Conservation (phyloP, 176 grass and related monocot species). For the Hyparrhenia diplandra region DNA sequence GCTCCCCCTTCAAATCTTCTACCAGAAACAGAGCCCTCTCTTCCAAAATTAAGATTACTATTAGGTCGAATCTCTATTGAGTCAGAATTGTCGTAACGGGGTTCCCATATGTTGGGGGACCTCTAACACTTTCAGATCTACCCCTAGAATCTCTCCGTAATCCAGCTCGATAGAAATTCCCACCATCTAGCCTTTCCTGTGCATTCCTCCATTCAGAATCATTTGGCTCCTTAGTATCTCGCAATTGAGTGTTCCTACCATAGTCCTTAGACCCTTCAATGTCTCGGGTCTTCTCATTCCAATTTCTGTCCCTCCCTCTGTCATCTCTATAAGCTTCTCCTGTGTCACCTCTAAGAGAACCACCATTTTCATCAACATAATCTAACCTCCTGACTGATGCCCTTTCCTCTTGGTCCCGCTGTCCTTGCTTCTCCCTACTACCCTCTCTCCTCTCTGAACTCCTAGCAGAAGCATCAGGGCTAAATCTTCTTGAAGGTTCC, state of each 20-base stretch:
- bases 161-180: conserved; percentile 48
- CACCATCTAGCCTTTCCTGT: conserved; percentile 59
- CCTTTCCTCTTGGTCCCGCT: conserved; percentile 28
- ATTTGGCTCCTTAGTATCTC: conserved; percentile 53
- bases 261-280: conserved; percentile 59
- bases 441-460: conserved; percentile 44
- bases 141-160: conserved; percentile 71
- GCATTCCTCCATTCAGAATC: conserved; percentile 51
- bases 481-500: conserved; percentile 42
- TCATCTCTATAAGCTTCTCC: conserved; percentile 36
- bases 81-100: conserved; percentile 83
- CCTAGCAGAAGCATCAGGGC: conserved; percentile 31
- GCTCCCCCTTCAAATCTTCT: conserved; percentile 47
- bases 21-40: conserved; percentile 58
- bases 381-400: conserved; percentile 37
- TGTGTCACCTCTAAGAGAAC: conserved; percentile 38
- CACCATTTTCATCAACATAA: conserved; percentile 25
- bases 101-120: conserved; percentile 55
- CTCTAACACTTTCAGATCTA: conserved; percentile 73
- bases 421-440: conserved; percentile 43
- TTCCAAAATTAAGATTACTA: conserved; percentile 79
- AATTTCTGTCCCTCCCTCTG: conserved; percentile 43
- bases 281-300: conserved; percentile 24
- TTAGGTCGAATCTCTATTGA: conserved; percentile 92
- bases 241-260: conserved; percentile 36